Conservation (phyloP, 768 basidiomycete species). For the Auriscalpium microsporum region DNA sequence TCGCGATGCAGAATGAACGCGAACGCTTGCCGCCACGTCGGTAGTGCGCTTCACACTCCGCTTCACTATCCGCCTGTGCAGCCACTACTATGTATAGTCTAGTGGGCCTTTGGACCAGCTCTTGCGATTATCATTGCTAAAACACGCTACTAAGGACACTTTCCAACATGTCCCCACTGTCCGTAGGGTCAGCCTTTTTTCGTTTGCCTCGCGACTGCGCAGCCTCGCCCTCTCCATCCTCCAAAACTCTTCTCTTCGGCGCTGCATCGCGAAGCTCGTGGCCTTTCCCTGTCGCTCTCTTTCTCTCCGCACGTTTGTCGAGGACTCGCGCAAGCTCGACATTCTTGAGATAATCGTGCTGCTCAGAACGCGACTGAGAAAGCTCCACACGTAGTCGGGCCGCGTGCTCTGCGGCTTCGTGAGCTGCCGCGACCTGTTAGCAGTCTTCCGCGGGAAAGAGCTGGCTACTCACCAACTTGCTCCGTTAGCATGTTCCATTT, state of each 20-base stretch:
- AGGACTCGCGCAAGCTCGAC: conserved; percentile 87
- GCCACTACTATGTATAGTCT: conserved; percentile 5
- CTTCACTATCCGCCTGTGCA: conserved; percentile 8
- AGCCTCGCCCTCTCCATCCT: neutral
- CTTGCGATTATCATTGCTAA: conserved; percentile 19
- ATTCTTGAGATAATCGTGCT: conserved; percentile 86
- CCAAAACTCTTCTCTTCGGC: neutral
- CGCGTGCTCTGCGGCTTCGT: conserved; percentile 83
- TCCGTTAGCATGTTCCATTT: conserved; percentile 99
- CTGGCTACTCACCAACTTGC: conserved; percentile 75
- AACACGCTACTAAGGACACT: conserved; percentile 46
- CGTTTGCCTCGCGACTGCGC: neutral
- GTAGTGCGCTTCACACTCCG: conserved; percentile 35
- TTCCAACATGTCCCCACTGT: conserved; percentile 26
- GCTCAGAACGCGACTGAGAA: conserved; percentile 79
- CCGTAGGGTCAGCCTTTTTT: conserved; percentile 3
- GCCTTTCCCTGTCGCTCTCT: conserved; percentile 22
- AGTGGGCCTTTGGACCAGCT: too few species aligned
- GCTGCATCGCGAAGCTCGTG: neutral
- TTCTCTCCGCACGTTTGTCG: conserved; percentile 68
- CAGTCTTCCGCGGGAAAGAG: neutral
- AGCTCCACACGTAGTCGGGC: conserved; percentile 90
- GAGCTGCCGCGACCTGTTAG: conserved; percentile 42
- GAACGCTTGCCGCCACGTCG: conserved; percentile 14
- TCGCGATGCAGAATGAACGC: conserved; percentile 47